Base-by-base conservation (phyloP, 148 eudicot species). In the Vaccinium corymbosum region DNA sequence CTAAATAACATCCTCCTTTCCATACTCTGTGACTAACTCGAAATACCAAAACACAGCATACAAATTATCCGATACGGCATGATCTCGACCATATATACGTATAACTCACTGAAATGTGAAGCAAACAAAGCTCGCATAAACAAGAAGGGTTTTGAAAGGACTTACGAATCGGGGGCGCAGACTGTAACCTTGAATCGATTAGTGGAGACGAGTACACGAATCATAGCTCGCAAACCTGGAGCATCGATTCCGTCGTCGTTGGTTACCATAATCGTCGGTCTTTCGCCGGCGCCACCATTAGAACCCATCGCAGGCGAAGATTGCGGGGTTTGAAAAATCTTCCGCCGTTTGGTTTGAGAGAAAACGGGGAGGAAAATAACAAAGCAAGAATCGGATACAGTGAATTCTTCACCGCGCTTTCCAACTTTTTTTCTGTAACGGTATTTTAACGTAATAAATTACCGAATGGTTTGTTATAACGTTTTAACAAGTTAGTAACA, bases 191-290 rank as follows among this genome's bases (percentile, higher is more conserved):
- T 3, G 89, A 83, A 94, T 12, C 86, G 91, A 86, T 89, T 81
- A 50, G 97, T 52, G 82, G 96, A 85, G 79, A 92, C 96, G 79
- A 94, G 93, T 83, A 88, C 89, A 8, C 90, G 87, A 83, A 94
- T 94, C 17, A 94, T 84, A 32, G 98, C 89, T 56, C 91, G 92
- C 78, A 94, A 88, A 2, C 98, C 98, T 2, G 98, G 92, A 2
- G 95, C 98, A 79, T 93, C 90, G 15, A 94, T 93, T 61, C 98
- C 98, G 81, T 94, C 98, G 81, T 94, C 97, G 82, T 94, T 94
- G 3, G 98, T 94, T 27, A 94, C 94, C 94, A 93, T 90, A 59
- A 94, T 89, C 85, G 93, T 90, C 83, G 92, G 90, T 27, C 81
- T 85, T 81, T 71, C 81, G 48, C 73, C 76, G 81, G 29, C 57